Percentiles rank a stretch among this genome's conserved stretches.
Conservation (phyloP, 2,329 filamentous ascomycete species). For the Verticillium zaregamsianum region DNA sequence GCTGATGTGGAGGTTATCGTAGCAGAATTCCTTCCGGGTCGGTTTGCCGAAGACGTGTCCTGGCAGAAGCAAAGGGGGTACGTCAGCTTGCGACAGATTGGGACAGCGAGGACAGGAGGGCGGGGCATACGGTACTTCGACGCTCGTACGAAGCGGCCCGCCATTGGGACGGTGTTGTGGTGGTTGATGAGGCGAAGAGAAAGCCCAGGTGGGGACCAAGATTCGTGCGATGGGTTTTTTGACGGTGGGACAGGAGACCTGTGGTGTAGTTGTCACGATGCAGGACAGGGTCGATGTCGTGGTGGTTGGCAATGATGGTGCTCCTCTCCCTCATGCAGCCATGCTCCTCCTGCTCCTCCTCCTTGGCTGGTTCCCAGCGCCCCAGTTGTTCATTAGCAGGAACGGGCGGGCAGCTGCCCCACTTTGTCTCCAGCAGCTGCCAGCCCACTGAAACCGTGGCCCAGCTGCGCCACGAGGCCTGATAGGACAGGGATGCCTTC, state of each 20-base stretch:
- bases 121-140: constrained; percentile 61
- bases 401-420: not conserved
- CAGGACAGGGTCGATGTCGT: not conserved
- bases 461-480: not conserved
- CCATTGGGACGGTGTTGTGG: constrained; percentile 37
- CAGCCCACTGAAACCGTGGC: not conserved
- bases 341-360: not conserved
- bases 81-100: constrained; percentile 16
- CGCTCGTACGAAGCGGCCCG: constrained; percentile 62
- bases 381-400: not conserved
- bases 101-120: not conserved
- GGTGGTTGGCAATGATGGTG: not conserved
- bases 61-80: constrained; percentile 32
- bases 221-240: not conserved
- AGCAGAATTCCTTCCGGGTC: constrained; percentile 95
- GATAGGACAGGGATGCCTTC: not conserved
- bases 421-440: not conserved
- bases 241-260: not conserved
- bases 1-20: constrained; percentile 95
- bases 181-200: not conserved
- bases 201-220: not conserved
- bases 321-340: not conserved
- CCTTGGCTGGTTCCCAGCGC: not conserved
- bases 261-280: not conserved
- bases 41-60: constrained; percentile 98